Base-by-base conservation (phyloP, 257 asterid genomes). In the Solanum paucissectum region DNA sequence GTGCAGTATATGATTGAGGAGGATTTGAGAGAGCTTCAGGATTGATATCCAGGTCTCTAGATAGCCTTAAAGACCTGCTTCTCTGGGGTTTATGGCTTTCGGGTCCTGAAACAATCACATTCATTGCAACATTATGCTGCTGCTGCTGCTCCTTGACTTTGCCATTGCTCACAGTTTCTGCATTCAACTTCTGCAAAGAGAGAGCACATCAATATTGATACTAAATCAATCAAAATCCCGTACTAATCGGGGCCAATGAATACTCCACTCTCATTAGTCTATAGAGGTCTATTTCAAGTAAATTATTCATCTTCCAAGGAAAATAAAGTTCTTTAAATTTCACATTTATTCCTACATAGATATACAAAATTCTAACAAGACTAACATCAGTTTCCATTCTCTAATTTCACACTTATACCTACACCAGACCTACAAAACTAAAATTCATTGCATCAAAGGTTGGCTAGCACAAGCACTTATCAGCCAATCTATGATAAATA, bases 51-150 rank as follows among this genome's bases (percentile, higher is more conserved):
- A 97, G 87, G 75, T 96, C 99, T 0, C 98, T 92, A 2, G 99
- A 97, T 18, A 92, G 93, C 55, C 95, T 93, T 25, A 95, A 92
- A 27, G 99, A 96, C 86, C 98, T 89, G 90, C 92, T 92, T 90
- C 98, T 90, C 27, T 89, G 90, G 16, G 92, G 89, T 83, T 92
- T 94, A 37, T 64, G 89, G 88, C 81, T 86, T 62, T 93, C 97
- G 1, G 92, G 72, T 68, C 93, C 96, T 29, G 95, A 77, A 84
- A 89, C 86, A 49, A 94, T 89, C 87, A 93, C 95, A 88, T 94
- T 94, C 69, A 89, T 64, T 25, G 83, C 93, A 52, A 90, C 91
- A 86, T 90, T 90, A 62, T 34, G 83, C 69, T 40, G 86, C 46
- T 40, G 86, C 46, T 69, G 90, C 75, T 89, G 90, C 86, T 91